Evolutionary conservation across 495 filamentous ascomycete species (phyloP).

Genomic region (Bathelium albidoporum): DNA sequence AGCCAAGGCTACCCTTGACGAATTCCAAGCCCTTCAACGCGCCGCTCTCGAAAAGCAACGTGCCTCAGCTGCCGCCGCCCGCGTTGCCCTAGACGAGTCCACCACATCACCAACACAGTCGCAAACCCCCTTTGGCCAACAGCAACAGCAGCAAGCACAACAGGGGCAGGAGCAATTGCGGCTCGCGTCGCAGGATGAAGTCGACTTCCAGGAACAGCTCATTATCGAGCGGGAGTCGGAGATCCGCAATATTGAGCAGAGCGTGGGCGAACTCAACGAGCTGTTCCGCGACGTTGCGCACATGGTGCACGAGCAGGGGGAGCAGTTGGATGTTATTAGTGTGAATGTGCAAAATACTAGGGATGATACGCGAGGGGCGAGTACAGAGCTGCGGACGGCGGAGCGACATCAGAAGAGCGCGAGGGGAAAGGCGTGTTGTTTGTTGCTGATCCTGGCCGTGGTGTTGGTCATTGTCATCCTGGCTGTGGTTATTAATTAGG

Average conservation of each 20-base stretch:
- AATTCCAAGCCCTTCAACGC: conserved; percentile 86
- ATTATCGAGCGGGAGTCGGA: conserved; percentile 93
- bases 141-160: conserved; percentile 40
- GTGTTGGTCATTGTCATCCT: conserved; percentile 82
- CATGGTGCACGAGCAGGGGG: conserved; percentile 90
- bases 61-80: conserved; percentile 69
- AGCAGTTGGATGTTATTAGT: conserved; percentile 75
- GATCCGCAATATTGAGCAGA: conserved; percentile 94
- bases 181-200: conserved; percentile 84
- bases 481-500: conserved; percentile 46
- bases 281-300: conserved; percentile 93
- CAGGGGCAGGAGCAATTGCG: conserved; percentile 71
- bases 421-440: conserved; percentile 80
- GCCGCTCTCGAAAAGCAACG: conserved; percentile 86
- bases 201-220: conserved; percentile 92
- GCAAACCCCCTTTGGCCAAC: conserved; percentile 22
- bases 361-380: conserved; percentile 71
- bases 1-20: conserved; percentile 72
- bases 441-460: conserved; percentile 81
- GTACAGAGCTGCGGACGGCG: conserved; percentile 71
- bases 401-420: conserved; percentile 88
- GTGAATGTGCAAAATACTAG: conserved; percentile 75
- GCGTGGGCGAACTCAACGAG: conserved; percentile 89
- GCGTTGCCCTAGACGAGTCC: conserved; percentile 52
- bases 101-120: conserved; percentile 21